phyloP scores from a whole-genome alignment of 495 filamentous ascomycete species.

The Aspergillus ellipticus region DNA sequence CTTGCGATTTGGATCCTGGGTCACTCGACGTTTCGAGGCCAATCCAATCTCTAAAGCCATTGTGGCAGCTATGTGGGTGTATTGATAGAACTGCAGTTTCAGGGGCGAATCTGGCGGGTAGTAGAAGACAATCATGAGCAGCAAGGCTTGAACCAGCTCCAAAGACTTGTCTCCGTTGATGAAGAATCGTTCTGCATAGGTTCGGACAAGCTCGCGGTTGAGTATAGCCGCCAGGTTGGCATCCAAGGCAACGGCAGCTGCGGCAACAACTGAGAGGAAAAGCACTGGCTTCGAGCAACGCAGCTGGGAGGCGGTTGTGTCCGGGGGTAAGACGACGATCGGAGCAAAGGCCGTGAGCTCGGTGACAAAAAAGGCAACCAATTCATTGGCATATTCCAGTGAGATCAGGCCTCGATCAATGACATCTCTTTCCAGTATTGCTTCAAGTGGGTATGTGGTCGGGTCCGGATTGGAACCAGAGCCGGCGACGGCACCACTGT shows the following conservation, averaged over 20 bases:
- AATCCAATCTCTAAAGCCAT: constrained; percentile 55
- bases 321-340: constrained; percentile 34
- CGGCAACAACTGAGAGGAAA: constrained; percentile 49
- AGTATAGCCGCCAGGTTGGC: constrained; percentile 38
- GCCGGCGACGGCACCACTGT: constrained; percentile 12
- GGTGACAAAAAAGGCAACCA: constrained; percentile 41
- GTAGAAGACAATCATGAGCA: constrained; percentile 48
- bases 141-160: constrained; percentile 48
- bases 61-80: constrained; percentile 50
- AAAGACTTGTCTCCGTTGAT: constrained; percentile 51
- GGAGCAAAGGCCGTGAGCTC: constrained; percentile 43
- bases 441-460: constrained; percentile 15
- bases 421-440: constrained; percentile 29
- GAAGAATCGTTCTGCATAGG: constrained; percentile 46
- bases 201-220: constrained; percentile 43
- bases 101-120: constrained; percentile 44
- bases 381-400: constrained; percentile 37
- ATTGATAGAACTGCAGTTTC: constrained; percentile 52
- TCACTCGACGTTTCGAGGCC: constrained; percentile 30
- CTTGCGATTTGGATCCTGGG: constrained; percentile 21
- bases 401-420: constrained; percentile 48
- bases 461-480: constrained; percentile 19
- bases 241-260: constrained; percentile 41
- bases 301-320: constrained; percentile 37
- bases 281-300: constrained; percentile 45